Base-by-base conservation (phyloP, 345 rosid species). In the Chamaenerion angustifolium region DNA sequence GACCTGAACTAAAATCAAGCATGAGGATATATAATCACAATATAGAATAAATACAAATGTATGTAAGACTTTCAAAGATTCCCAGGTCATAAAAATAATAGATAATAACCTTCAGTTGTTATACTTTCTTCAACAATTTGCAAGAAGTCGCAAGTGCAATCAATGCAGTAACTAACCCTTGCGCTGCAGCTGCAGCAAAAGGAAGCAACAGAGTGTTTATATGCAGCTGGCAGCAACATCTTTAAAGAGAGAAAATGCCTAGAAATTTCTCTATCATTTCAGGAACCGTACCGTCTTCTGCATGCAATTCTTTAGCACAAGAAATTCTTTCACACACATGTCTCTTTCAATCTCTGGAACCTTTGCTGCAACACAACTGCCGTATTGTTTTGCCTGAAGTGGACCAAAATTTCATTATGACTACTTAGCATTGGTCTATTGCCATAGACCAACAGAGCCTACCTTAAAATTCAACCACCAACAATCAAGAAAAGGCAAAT, bases 251-350 rank as follows among this genome's bases (percentile, higher is more conserved):
- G 10, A 31, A 43, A 41, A 42, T 25, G 21, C 43, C 46, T 40
- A 23, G 37, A 49, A 17, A 61, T 46, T 21, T 50, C 51, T 15
- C 11, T 16, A 27, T 16, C 4, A 40, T 44, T 58, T 16, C 53
- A 52, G 12, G 60, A 44, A 64, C 37, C 43, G 58, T 88, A 93
- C 99, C 82, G 76, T 75, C 68, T 75, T 79, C 59, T 81, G 94
- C 99, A 88, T 88, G 79, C 99, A 93, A 55, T 49, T 81, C 67
- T 75, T 85, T 16, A 88, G 61, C 8, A 68, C 68, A 61, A 93
- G 77, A 79, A 93, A 93, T 68, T 93, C 81, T 76, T 88, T 88
- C 79, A 82, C 63, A 63, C 99, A 93, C 74, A 83, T 76, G 52
- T 88, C 81, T 43, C 45, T 78, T 65, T 82, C 95, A 67, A 85